Percentiles rank a stretch among this genome's conserved stretches.
phyloP scores from a whole-genome alignment of 1,139 yeast genomes.

The Geotrichum siamense region DNA sequence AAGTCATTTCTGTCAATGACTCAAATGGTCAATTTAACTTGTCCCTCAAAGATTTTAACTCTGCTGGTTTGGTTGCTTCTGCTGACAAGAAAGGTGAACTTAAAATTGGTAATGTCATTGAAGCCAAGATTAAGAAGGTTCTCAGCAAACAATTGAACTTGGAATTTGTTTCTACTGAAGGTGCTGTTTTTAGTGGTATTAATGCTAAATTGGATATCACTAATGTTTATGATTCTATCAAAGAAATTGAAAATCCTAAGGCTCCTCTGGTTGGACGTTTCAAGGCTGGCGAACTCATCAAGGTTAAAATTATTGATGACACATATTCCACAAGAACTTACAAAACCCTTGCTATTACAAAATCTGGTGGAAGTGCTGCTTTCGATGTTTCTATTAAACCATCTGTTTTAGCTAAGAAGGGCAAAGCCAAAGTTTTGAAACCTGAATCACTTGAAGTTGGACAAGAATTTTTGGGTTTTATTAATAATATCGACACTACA shows the following conservation, averaged over 20 bases:
- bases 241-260: slow-evolving; percentile 50
- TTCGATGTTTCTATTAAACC: slow-evolving; percentile 60
- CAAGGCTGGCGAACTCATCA: slow-evolving; percentile 50
- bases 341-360: slow-evolving; percentile 62
- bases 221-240: slow-evolving; percentile 51
- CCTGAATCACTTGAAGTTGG: slow-evolving; percentile 1
- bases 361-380: slow-evolving; percentile 46
- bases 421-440: not conserved
- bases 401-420: slow-evolving; percentile 30
- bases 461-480: not conserved
- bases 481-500: not conserved
- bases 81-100: slow-evolving; percentile 39
- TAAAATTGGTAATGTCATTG: slow-evolving; percentile 53
- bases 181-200: slow-evolving; percentile 29
- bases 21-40: slow-evolving; percentile 12
- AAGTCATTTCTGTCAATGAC: slow-evolving; percentile 22
- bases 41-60: slow-evolving; percentile 19
- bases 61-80: slow-evolving; percentile 15
- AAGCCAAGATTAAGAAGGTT: slow-evolving; percentile 54
- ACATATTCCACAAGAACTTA: slow-evolving; percentile 68
- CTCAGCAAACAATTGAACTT: slow-evolving; percentile 73
- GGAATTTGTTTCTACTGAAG: slow-evolving; percentile 59
- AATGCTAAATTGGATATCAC: slow-evolving; percentile 78
- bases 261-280: slow-evolving; percentile 53
- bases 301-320: slow-evolving; percentile 62